Percentiles rank a stretch among this genome's conserved stretches.
Evolutionary conservation across 352 stramenopile species (phyloP).

Genomic region (Phytophthora idaei): DNA sequence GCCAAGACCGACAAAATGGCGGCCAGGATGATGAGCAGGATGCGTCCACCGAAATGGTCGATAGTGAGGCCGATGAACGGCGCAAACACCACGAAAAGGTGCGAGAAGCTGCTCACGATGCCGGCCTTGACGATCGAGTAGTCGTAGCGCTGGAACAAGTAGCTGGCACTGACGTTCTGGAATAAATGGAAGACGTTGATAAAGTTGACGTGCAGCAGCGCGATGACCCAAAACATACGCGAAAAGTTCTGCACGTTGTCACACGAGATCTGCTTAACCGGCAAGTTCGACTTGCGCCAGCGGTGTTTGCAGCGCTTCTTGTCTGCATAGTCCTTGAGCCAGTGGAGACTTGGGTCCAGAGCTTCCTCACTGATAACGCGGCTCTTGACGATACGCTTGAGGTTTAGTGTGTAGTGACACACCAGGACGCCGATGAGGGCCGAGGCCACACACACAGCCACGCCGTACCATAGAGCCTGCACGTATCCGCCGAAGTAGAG

Average conservation of each 20-base stretch:
- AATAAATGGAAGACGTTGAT: conserved; percentile 93
- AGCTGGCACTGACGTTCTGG: conserved; percentile 90
- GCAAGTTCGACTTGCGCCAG: conserved; percentile 37
- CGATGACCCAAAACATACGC: conserved; percentile 88
- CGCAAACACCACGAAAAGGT: conserved; percentile 85
- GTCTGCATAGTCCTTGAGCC: conserved; percentile 75
- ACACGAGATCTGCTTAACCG: conserved; percentile 57
- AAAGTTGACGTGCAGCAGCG: conserved; percentile 87
- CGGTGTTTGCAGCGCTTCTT: conserved; percentile 63
- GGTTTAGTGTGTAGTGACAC: conserved; percentile 60
- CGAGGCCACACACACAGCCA: conserved; percentile 61
- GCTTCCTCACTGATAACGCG: conserved; percentile 59
- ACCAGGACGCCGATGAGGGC: conserved; percentile 60
- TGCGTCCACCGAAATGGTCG: conserved; percentile 88
- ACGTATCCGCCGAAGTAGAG: conserved; percentile 88
- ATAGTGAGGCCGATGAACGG: conserved; percentile 89
- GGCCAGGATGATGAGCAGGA: conserved; percentile 79
- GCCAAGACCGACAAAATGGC: conserved; percentile 76
- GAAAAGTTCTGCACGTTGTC: conserved; percentile 77
- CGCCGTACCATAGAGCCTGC: conserved; percentile 84
- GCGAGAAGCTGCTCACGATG: conserved; percentile 77
- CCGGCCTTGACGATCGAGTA: conserved; percentile 89
- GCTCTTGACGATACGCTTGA: conserved; percentile 72
- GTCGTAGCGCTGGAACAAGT: conserved; percentile 84
- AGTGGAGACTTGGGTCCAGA: conserved; percentile 62